A percentile compares a stretch with the other conserved stretches of the same genome.
phyloP scores from a whole-genome alignment of 257 asterid species.

The Haberlea rhodopensis region DNA sequence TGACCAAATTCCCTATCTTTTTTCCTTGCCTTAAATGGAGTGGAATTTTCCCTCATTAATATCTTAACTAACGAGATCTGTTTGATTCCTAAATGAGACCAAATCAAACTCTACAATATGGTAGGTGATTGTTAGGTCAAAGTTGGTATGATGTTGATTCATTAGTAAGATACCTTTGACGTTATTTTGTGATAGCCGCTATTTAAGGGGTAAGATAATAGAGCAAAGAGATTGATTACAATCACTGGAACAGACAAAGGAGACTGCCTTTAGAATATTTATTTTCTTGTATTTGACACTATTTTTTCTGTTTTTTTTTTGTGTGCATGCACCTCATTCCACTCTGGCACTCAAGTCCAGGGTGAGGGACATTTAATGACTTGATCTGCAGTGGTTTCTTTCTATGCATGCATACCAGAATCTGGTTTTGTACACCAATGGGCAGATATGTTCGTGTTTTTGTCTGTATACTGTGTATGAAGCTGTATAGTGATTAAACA shows the following conservation, averaged over 20 bases:
- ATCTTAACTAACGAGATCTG: background rate
- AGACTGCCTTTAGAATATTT: background rate
- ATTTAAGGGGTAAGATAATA: background rate
- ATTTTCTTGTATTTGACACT: background rate
- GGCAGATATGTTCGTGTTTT: background rate
- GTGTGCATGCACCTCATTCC: background rate
- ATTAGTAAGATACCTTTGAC: background rate
- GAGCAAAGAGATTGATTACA: background rate
- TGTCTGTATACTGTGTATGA: background rate
- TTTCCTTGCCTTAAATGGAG: slow-evolving; percentile 5
- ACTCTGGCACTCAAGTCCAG: background rate
- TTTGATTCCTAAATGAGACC: no score
- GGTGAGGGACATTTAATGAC: background rate
- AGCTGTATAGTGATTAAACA: background rate
- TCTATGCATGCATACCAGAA: background rate
- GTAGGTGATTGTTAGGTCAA: background rate
- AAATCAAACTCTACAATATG: no score
- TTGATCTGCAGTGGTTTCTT: background rate
- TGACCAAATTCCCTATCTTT: background rate
- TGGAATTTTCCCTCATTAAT: background rate
- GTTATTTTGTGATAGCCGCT: background rate
- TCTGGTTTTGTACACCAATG: background rate
- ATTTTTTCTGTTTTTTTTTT: no score
- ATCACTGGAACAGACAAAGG: background rate
- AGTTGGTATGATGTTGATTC: background rate